A percentile compares a stretch with the other conserved stretches of the same genome.
These are phyloP conservation scores for Aquilaria malaccensis DNA, from an alignment of 345 rosid genomes.

Conservation along the genomic window DNA sequence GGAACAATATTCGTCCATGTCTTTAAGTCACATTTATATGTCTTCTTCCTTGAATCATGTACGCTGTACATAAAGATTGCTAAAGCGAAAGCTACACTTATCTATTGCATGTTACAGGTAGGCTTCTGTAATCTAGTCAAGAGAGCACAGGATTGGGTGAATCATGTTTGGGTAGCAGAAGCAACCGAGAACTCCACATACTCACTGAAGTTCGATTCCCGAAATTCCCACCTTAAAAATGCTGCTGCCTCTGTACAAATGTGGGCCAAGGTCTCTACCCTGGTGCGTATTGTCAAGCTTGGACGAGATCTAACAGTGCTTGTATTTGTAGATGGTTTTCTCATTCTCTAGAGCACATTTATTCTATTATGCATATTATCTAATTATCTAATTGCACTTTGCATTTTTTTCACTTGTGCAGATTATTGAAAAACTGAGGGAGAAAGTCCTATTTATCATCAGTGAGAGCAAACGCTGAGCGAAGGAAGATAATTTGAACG, in stretches of 20 bases:
- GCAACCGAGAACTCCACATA: slow-evolving; percentile 79
- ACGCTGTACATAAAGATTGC: too few relatives aligned
- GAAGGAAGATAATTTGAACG: slow-evolving; percentile 8
- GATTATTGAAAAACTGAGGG: slow-evolving; percentile 51
- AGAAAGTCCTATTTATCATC: slow-evolving; percentile 42
- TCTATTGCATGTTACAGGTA: slow-evolving; percentile 33
- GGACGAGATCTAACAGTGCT: slow-evolving; percentile 3
- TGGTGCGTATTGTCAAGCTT: slow-evolving; percentile 25
- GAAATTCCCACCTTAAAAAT: slow-evolving; percentile 52
- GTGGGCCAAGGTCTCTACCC: slow-evolving; percentile 65
- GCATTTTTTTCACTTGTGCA: slow-evolving; percentile 20
- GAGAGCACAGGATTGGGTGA: slow-evolving; percentile 58
- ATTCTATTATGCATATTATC: slow-evolving; percentile 2
- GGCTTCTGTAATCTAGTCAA: slow-evolving; percentile 82
- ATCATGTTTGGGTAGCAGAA: slow-evolving; percentile 79
- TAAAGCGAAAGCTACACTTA: too few relatives aligned
- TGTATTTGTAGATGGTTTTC: background rate
- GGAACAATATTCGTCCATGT: too few relatives aligned
- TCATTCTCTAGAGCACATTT: too few relatives aligned
- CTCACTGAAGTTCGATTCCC: slow-evolving; percentile 36
- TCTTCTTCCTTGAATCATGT: background rate
- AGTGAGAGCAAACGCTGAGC: slow-evolving; percentile 32
- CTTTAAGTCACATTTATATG: background rate
- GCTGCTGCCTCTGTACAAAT: slow-evolving; percentile 38
- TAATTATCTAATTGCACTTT: slow-evolving; percentile 2